Conservation (phyloP, 2,329 filamentous ascomycete species). For the Apiospora arundinis region DNA sequence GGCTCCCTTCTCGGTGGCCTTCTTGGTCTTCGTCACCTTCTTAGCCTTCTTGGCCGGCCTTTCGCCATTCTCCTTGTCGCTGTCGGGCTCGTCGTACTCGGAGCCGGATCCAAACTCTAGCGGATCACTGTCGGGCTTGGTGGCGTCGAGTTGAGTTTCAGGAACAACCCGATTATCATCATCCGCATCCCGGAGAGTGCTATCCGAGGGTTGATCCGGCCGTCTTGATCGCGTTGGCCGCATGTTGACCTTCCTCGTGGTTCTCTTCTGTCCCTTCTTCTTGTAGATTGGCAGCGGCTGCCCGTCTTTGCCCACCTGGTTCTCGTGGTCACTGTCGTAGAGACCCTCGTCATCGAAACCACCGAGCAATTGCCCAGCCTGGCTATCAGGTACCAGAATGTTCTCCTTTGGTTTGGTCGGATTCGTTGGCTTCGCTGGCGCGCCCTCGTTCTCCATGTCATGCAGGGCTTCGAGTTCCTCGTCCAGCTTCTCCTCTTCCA, state of each 20-base stretch:
- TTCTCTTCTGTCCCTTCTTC: conserved; percentile 85
- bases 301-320: conserved; percentile 58
- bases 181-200: conserved; percentile 41
- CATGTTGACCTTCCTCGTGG: conserved; percentile 73
- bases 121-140: conserved; percentile 37
- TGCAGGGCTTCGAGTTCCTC: conserved; percentile 77
- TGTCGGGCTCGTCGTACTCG: conserved; percentile 46
- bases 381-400: conserved; percentile 52
- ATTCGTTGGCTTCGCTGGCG: conserved; percentile 25
- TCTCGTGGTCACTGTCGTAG: conserved; percentile 63
- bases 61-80: conserved; percentile 43
- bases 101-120: conserved; percentile 46
- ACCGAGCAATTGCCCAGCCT: conserved; percentile 54
- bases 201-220: conserved; percentile 40
- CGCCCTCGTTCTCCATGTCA: conserved; percentile 68
- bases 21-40: conserved; percentile 27
- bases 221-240: conserved; percentile 58
- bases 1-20: conserved; percentile 30
- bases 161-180: conserved; percentile 48
- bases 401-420: conserved; percentile 32
- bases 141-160: conserved; percentile 45
- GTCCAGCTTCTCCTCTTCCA: conserved; percentile 73
- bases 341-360: conserved; percentile 69
- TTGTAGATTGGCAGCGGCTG: conserved; percentile 71
- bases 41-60: conserved; percentile 33